Evolutionary conservation across 2,329 filamentous ascomycete species (phyloP), one percentile per base, ranked within the genome.

Genomic region (Fusarium sp.): DNA sequence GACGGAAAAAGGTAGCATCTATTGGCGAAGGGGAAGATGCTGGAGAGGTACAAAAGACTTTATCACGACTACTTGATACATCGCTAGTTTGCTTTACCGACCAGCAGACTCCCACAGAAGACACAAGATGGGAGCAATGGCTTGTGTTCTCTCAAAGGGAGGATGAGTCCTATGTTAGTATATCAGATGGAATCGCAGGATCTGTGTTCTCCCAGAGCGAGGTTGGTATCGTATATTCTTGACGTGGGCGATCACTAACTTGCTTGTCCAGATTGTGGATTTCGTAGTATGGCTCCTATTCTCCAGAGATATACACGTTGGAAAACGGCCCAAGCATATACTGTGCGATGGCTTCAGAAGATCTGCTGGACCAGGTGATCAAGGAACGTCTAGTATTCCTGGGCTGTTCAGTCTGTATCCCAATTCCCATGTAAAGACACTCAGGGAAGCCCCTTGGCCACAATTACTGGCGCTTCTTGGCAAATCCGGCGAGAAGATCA

Each of bases 301-400:
- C 78, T 88, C 87, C 14, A 85, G 87, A 71, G 80, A 83, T 18
- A 81, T 84, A 32, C 77, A 29, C 80, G 79, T 62, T 78, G 83
- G 70, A 12, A 37, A 68, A 52, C 87, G 86, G 75, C 90, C 91
- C 3, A 86, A 88, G 53, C 93, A 98, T 80, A 75, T 97, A 7
- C 86, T 99, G 7, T 94, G 93, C 72, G 91, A 97, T 83, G 95
- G 95, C 25, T 97, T 91, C 74, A 88, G 91, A 73, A 88, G 85
- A 71, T 77, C 81, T 27, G 71, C 72, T 34, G 76, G 72, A 32
- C 80, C 78, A 27, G 74, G 69, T 8, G 75, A 76, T 8, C 70
- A 77, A 14, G 63, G 60, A 3, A 66, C 67, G 11, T 83, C 83
- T 34, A 78, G 73, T 10, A 90, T 96, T 44, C 91, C 90, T 0